Evolutionary conservation across 2,329 filamentous ascomycete genomes (phyloP).

Genomic region (Davidsoniella virescens): DNA sequence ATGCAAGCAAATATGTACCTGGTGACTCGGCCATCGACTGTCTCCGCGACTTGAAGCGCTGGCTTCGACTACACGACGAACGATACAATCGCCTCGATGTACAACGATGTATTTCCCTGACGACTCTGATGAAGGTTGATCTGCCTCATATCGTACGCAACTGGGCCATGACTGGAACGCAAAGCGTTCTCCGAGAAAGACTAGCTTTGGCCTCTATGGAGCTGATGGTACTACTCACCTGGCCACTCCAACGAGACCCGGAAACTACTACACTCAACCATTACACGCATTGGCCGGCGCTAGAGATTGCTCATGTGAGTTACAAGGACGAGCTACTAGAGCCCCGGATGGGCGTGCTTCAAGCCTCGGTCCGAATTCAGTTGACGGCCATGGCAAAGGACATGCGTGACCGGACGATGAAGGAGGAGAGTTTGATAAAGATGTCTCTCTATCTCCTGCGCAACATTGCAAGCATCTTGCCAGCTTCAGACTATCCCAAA

Average conservation of each 20-base stretch:
- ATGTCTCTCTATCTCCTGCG: constrained; percentile 77
- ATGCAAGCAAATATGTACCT: constrained; percentile 69
- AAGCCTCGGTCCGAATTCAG: constrained; percentile 64
- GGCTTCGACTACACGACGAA: constrained; percentile 88
- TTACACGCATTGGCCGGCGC: constrained; percentile 75
- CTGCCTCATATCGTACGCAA: constrained; percentile 73
- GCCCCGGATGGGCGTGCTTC: constrained; percentile 59
- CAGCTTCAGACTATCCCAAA: constrained; percentile 61
- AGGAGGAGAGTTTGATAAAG: constrained; percentile 87
- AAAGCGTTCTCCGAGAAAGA: constrained; percentile 61
- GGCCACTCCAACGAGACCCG: constrained; percentile 70
- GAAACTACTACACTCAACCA: constrained; percentile 83
- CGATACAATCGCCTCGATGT: constrained; percentile 91
- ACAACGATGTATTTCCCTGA: constrained; percentile 77
- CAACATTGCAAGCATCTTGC: constrained; percentile 73
- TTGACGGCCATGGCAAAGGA: constrained; percentile 73
- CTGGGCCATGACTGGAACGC: constrained; percentile 58
- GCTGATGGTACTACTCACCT: constrained; percentile 80
- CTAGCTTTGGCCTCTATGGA: constrained; percentile 77
- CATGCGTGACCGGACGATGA: constrained; percentile 54
- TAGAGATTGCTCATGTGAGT: constrained; percentile 70
- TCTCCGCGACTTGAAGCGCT: constrained; percentile 83
- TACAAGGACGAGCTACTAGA: constrained; percentile 89
- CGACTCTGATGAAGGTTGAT: constrained; percentile 82
- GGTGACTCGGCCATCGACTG: constrained; percentile 88